phyloP scores from a whole-genome alignment of 2,329 filamentous ascomycete genomes.

The Fusarium azukiicola region DNA sequence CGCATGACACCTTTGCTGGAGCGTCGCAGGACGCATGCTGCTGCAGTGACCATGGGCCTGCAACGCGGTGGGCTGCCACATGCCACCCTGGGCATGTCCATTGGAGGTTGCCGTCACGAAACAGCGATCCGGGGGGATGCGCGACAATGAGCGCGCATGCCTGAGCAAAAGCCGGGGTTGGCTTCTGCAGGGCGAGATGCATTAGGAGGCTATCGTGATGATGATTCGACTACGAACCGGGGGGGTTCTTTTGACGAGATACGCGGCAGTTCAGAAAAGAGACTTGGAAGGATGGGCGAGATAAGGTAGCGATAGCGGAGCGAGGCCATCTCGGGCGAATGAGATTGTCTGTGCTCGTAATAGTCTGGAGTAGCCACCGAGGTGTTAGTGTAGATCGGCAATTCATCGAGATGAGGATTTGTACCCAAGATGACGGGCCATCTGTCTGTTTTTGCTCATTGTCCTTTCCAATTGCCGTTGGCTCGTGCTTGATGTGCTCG shows the following conservation, averaged over 20 bases:
- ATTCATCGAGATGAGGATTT: conserved; percentile 46
- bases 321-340: conserved; percentile 38
- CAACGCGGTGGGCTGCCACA: conserved; percentile 37
- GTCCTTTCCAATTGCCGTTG: conserved; percentile 33
- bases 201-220: conserved; percentile 19
- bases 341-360: conserved; percentile 41
- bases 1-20: conserved; percentile 47
- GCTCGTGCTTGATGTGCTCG: conserved; percentile 34
- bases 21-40: conserved; percentile 42
- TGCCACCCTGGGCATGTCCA: conserved; percentile 39
- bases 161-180: conserved; percentile 34
- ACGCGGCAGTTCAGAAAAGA: conserved; percentile 21
- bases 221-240: conserved; percentile 36
- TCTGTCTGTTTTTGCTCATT: background rate
- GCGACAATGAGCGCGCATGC: conserved; percentile 39
- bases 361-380: conserved; percentile 23
- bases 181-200: conserved; percentile 41
- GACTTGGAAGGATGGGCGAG: conserved; percentile 7
- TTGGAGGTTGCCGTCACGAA: conserved; percentile 33
- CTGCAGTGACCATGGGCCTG: conserved; percentile 19
- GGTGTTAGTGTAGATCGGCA: conserved; percentile 34
- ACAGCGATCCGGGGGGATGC: conserved; percentile 28
- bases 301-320: conserved; percentile 38
- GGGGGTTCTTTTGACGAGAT: conserved; percentile 35
- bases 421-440: conserved; percentile 9